These are phyloP conservation scores for Zymoseptoria crescenta DNA, from an alignment of 2,329 filamentous ascomycete species.

Conservation along the genomic window DNA sequence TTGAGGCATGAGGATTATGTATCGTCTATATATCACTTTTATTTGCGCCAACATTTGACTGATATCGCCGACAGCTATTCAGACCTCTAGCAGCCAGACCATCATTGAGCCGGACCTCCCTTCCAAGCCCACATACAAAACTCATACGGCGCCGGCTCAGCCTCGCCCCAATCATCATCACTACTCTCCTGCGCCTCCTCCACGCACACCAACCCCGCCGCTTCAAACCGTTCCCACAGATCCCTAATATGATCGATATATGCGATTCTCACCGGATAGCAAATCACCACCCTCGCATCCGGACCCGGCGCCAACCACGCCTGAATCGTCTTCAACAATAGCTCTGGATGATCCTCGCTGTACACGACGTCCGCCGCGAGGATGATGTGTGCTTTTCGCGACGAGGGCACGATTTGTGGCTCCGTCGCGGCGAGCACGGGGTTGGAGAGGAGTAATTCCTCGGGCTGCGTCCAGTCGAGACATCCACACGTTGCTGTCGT, in stretches of 20 bases:
- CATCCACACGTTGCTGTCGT: slow-evolving; percentile 21
- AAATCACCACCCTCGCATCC: slow-evolving; percentile 31
- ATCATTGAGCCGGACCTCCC: not conserved
- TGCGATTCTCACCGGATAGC: slow-evolving; percentile 34
- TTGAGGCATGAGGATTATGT: too few species aligned
- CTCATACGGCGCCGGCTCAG: slow-evolving; percentile 29
- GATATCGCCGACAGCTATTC: not conserved
- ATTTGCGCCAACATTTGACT: not conserved
- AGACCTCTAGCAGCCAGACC: not conserved
- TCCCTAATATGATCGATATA: slow-evolving; percentile 39
- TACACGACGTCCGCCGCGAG: slow-evolving; percentile 39
- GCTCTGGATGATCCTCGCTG: slow-evolving; percentile 34
- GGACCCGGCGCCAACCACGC: slow-evolving; percentile 28
- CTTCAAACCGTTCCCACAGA: slow-evolving; percentile 35
- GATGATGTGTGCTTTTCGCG: slow-evolving; percentile 30
- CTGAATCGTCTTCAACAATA: slow-evolving; percentile 31
- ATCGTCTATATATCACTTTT: not conserved
- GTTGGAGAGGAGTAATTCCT: slow-evolving; percentile 13
- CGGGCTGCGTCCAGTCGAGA: slow-evolving; percentile 34
- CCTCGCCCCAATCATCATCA: slow-evolving; percentile 30
- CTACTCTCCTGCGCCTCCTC: slow-evolving; percentile 27
- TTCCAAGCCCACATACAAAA: slow-evolving; percentile 36
- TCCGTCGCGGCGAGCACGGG: not conserved
- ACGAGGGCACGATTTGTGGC: not conserved
- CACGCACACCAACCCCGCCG: slow-evolving; percentile 30